Evolutionary conservation across 352 stramenopile species (phyloP), one percentile per base, ranked within the genome.

Genomic region (Thraustochytrium sp.): DNA sequence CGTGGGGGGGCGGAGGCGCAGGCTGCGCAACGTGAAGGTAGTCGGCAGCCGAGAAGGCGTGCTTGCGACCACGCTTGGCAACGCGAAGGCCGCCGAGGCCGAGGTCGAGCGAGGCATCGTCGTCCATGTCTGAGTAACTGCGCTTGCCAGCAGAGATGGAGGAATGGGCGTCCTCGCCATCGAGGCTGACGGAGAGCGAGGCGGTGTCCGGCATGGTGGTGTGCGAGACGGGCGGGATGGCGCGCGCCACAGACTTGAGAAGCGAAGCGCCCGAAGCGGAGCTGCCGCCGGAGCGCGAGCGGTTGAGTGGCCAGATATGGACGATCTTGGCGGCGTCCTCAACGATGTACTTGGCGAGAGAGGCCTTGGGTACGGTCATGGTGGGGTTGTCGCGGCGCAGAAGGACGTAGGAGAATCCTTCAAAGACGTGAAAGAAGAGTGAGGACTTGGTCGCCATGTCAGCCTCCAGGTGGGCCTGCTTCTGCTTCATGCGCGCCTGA

Each of bases 321-420:
- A 80, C 68, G 49, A 80, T 46, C 44, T 80, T 80, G 48, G 68
- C 68, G 38, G 68, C 68, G 51, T 80, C 40, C n/a, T 80, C 44
- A 13, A 80, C 68, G 38, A 80, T 53, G 68, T 80, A 80, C 31
- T 46, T 55, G 16, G 68, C 68, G 29, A 80, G 46, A 2, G 5
- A 16, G 44, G 48, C 31, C 29, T 63, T 68, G 48, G 31, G 31
- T 2, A 80, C 31, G 44, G 9, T 31, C 26, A 55, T 34, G 13
- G 37, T 26, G 23, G 68, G 48, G 37, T 63, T 51, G 23, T 46
- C 26, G 31, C 68, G 68, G 34, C 40, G 34, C 29, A 80, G 31
- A n/a, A 80, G 51, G n/a, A 80, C 68, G 51, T 80, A 80, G 21
- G 68, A 80, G 68, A 80, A 80, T n/a, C 68, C 68, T 42, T 80